Percentiles rank a stretch among this genome's conserved stretches.
Evolutionary conservation across 2,329 filamentous ascomycete genomes (phyloP).

Genomic region (Talaromyces sp.): DNA sequence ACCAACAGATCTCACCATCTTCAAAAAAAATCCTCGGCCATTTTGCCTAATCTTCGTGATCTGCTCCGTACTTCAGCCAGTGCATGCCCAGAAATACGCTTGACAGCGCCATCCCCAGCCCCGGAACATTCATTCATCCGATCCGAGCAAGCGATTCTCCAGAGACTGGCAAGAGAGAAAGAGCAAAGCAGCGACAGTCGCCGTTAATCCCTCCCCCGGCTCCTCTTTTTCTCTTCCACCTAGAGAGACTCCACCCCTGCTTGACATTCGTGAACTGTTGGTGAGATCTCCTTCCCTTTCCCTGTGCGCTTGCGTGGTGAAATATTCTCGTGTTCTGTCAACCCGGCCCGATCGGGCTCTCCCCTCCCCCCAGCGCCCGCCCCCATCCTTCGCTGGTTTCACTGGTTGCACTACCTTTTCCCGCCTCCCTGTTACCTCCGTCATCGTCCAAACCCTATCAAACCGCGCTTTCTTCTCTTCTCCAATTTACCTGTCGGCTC

Average conservation of each 20-base stretch:
- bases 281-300: slow-evolving; percentile 19
- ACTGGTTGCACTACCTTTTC: slow-evolving; percentile 19
- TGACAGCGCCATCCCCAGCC: slow-evolving; percentile 37
- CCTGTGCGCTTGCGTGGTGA: slow-evolving; percentile 8
- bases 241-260: background rate
- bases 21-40: background rate
- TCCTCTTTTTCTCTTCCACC: slow-evolving; percentile 14
- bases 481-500: background rate
- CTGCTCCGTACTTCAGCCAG: background rate
- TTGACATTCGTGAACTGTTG: background rate
- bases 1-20: background rate
- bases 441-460: slow-evolving; percentile 25
- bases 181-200: slow-evolving; percentile 17
- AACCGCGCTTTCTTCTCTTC: slow-evolving; percentile 7
- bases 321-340: slow-evolving; percentile 9
- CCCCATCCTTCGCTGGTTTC: slow-evolving; percentile 5
- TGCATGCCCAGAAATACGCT: slow-evolving; percentile 42
- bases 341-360: slow-evolving; percentile 26
- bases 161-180: slow-evolving; percentile 12
- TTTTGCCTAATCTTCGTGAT: background rate
- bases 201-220: slow-evolving; percentile 24
- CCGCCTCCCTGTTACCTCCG: slow-evolving; percentile 28
- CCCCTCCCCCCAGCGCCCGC: background rate
- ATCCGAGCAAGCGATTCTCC: slow-evolving; percentile 43
- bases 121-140: slow-evolving; percentile 37